A percentile compares a stretch with the other conserved stretches of the same genome.
Conservation (phyloP, 1,284 basidiomycete genomes). For the Trichosporon coremiiforme region DNA sequence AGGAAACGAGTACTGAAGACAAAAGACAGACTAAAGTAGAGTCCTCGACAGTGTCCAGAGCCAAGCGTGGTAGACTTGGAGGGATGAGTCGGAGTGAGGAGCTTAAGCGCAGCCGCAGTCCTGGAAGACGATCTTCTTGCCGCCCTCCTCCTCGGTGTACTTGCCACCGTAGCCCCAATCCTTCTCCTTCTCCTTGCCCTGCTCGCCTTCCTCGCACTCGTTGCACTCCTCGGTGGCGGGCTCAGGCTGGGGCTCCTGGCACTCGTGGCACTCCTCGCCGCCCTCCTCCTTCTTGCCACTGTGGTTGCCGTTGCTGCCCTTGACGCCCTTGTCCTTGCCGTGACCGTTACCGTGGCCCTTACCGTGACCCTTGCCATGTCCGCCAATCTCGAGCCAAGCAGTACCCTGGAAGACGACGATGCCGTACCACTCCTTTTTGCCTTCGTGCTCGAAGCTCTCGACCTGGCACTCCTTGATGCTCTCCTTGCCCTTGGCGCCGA, state of each 20-base stretch:
- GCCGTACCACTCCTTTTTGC: not conserved
- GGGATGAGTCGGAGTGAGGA: not conserved
- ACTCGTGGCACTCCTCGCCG: not conserved
- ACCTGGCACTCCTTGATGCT: slow-evolving; percentile 2
- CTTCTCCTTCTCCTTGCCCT: not conserved
- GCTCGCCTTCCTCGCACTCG: not conserved
- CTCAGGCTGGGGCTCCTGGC: not conserved
- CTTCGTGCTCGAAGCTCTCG: not conserved
- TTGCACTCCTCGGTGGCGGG: not conserved
- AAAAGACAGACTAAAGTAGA: not conserved
- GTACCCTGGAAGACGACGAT: not conserved
- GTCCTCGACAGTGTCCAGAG: not conserved
- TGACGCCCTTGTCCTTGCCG: no score
- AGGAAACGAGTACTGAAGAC: not conserved
- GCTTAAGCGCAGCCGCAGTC: not conserved
- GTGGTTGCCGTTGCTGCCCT: no score
- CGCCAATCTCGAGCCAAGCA: not conserved
- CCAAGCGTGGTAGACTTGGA: not conserved
- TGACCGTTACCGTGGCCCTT: not conserved
- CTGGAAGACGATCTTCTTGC: slow-evolving; percentile 9
- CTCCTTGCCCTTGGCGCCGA: not conserved
- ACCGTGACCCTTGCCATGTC: not conserved
- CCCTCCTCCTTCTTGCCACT: not conserved
- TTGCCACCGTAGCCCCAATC: slow-evolving; percentile 1
- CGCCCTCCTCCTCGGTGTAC: slow-evolving; percentile 9